Evolutionary conservation across 2,329 filamentous ascomycete genomes (phyloP), one percentile per base, ranked within the genome.

Genomic region (Teratosphaeria zuluensis): DNA sequence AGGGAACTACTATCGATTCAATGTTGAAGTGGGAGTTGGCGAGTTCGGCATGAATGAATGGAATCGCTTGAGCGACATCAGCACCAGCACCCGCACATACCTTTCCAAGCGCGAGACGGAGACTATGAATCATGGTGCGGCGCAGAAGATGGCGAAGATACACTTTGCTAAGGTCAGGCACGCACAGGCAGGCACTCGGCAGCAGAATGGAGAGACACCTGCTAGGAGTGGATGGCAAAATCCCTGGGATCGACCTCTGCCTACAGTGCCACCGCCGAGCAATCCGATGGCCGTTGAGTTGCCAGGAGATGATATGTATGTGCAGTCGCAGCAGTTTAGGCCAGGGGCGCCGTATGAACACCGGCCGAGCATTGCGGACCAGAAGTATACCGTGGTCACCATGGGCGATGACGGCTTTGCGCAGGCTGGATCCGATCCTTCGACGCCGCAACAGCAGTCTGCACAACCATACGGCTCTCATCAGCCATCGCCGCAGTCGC

Each of bases 21-120:
- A 99, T 64, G 94, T 97, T 48, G 92, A 97, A 70, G 86, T 96
- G 16, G 94, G 92, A 1, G 92, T 97, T 2, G 92, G 92, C 56
- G 94, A 97, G 70, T 97, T 96, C 72, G 92, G 89, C 56, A 97
- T 99, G 91, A 99, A 97, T 31, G 94, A 97, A 72, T 99, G 94
- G 94, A 84, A 90, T 67, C 84, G 92, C 3, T 77, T 97, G n/a
- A 87, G 89, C 30, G 92, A 96, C 56, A 97, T 99, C 75, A 96
- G 90, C 76, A 96, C 90, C 14, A 87, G 87, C 70, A 99, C 94
- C 0, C 83, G 89, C 65, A 84, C 87, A 63, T 99, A 97, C 70
- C 82, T 99, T 56, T 78, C 80, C 7, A 86, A 86, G 61, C 79
- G 82, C 11, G 84, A 85, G 0, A 87, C 95, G 59, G 89, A 95